phyloP scores from a whole-genome alignment of 1,284 basidiomycete species.

The Vanrija sp. region DNA sequence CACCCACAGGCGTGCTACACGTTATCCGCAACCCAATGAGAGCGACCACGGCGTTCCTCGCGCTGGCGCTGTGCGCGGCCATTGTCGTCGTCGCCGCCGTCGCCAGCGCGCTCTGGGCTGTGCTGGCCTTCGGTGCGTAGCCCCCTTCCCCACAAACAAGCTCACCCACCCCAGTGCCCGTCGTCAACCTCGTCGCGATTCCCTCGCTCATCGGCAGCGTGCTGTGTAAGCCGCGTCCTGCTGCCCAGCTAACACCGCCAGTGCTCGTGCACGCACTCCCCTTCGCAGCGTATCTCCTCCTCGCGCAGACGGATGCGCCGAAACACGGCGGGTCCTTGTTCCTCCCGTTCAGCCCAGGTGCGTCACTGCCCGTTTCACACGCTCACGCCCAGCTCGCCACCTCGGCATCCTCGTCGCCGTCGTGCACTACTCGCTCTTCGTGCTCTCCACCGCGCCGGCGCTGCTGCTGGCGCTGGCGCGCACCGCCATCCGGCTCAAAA shows the following conservation, averaged over 20 bases:
- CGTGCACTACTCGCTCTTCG: conserved; percentile 10
- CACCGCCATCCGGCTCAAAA: conserved; percentile 6
- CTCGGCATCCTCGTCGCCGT: conserved; percentile 18
- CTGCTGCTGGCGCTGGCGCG: conserved; percentile 3
- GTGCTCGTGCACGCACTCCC: conserved; percentile 27
- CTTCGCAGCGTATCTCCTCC: conserved; percentile 22
- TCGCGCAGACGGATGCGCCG: conserved; percentile 27
- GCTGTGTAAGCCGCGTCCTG: conserved; percentile 3
- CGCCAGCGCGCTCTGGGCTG: conserved; percentile 10
- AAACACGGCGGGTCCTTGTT: conserved; percentile 19
- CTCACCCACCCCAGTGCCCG: conserved; percentile 12
- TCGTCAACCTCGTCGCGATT: conserved; percentile 20
- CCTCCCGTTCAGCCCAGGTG: conserved; percentile 27
- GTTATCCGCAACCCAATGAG: neutral
- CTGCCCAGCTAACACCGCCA: neutral
- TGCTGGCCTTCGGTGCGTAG: conserved; percentile 12
- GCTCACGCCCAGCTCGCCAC: conserved; percentile 11
- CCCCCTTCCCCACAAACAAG: neutral
- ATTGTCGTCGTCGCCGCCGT: conserved; percentile 6
- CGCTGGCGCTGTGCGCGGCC: conserved; percentile 15
- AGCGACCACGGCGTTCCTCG: conserved; percentile 5
- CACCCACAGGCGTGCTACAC: too few species aligned
- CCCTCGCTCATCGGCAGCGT: conserved; percentile 15
- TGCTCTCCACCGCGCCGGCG: conserved; percentile 3
- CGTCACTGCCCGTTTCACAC: conserved; percentile 4